These are phyloP conservation scores for Fusarium coicis DNA, from an alignment of 2,329 filamentous ascomycete genomes.

Conservation along the genomic window DNA sequence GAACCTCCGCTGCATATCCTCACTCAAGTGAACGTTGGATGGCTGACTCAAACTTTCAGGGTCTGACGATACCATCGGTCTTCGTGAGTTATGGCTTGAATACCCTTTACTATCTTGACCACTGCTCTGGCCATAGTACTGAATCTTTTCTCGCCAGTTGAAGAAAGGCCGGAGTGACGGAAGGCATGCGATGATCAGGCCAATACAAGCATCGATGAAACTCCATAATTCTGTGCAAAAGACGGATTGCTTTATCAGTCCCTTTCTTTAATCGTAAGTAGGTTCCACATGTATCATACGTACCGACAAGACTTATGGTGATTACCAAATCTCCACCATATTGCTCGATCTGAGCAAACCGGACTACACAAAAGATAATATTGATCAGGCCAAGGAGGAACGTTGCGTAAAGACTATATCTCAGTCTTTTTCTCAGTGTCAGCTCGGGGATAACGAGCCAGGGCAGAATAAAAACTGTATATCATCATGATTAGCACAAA, in stretches of 20 bases:
- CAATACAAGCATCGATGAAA: constrained; percentile 9
- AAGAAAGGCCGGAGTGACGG: constrained; percentile 19
- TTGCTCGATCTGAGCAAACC: not conserved
- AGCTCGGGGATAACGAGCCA: constrained; percentile 24
- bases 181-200: constrained; percentile 16
- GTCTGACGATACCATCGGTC: not conserved
- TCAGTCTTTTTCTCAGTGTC: not conserved
- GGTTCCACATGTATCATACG: not conserved
- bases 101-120: not conserved
- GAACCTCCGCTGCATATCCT: not conserved
- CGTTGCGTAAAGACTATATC: constrained; percentile 16
- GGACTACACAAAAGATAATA: constrained; percentile 5
- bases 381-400: constrained; percentile 24
- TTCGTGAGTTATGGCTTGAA: not conserved
- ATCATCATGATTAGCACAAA: fast-evolving
- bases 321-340: not conserved
- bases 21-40: not conserved
- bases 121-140: constrained; percentile 1
- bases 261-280: fast-evolving
- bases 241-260: not conserved
- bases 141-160: not conserved
- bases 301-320: constrained; percentile 4
- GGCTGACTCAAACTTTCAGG: not conserved
- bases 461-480: constrained; percentile 17
- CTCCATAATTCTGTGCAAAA: constrained; percentile 1